phyloP scores from a whole-genome alignment of 768 basidiomycete species.

The Lactarius hengduanensis region DNA sequence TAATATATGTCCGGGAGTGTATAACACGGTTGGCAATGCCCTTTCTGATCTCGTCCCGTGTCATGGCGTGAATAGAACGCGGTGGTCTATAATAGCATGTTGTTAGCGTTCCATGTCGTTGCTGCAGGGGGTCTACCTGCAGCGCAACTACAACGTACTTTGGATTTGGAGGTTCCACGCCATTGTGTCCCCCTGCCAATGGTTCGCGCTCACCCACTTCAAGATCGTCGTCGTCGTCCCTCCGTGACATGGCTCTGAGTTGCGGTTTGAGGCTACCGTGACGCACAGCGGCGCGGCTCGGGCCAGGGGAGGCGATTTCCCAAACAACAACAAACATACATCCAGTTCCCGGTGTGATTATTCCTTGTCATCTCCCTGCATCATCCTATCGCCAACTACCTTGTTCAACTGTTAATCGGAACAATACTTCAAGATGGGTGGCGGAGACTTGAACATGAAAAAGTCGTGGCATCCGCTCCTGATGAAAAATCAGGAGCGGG shows the following conservation, averaged over 20 bases:
- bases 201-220: conserved; percentile 37
- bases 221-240: conserved; percentile 33
- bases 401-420: conserved; percentile 29
- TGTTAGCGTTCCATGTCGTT: conserved; percentile 18
- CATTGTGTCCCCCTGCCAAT: conserved; percentile 29
- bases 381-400: conserved; percentile 14
- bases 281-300: neutral
- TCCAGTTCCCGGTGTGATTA: neutral
- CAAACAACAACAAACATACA: conserved; percentile 21
- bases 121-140: conserved; percentile 20
- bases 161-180: conserved; percentile 21
- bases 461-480: conserved; percentile 99
- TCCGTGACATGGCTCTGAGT: conserved; percentile 31
- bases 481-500: conserved; percentile 97
- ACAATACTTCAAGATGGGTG: conserved; percentile 77
- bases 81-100: conserved; percentile 48
- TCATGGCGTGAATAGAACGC: conserved; percentile 82
- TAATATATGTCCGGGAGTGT: conserved; percentile 82
- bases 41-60: conserved; percentile 75
- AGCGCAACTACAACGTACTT: conserved; percentile 31
- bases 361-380: neutral
- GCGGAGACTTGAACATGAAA: conserved; percentile 98
- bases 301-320: neutral
- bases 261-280: neutral
- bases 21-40: conserved; percentile 90